phyloP scores from a whole-genome alignment of 306 rosid species.

The Cyamopsis tetragonoloba region DNA sequence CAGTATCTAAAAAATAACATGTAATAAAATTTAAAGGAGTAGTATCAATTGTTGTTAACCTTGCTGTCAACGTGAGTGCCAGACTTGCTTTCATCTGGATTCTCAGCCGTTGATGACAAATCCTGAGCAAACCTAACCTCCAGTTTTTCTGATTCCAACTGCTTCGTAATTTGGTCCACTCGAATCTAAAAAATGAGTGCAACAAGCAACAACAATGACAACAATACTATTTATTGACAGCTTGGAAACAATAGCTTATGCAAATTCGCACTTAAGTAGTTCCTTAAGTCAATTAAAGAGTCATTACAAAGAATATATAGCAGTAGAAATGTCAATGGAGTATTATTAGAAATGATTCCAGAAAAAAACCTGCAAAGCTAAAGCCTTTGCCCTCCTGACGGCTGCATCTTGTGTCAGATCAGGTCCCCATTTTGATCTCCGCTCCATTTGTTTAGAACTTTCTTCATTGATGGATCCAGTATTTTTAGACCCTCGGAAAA shows the following conservation, averaged over 20 bases:
- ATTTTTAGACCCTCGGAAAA: conserved; percentile 55
- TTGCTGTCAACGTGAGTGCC: conserved; percentile 37
- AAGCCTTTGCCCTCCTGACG: conserved; percentile 66
- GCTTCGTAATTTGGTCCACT: conserved; percentile 74
- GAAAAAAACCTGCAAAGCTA: conserved; percentile 80
- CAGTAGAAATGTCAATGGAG: background rate
- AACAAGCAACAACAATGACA: conserved; percentile 58
- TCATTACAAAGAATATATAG: background rate
- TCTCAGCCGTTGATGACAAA: conserved; percentile 30
- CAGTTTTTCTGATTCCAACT: conserved; percentile 50
- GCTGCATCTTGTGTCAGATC: conserved; percentile 65
- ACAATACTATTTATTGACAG: conserved; percentile 55
- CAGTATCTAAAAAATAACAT: background rate
- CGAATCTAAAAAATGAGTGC: conserved; percentile 73
- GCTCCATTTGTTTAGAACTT: conserved; percentile 49
- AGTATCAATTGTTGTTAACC: conserved; percentile 40
- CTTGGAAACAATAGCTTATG: conserved; percentile 40
- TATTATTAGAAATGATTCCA: conserved; percentile 15
- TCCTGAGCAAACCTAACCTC: conserved; percentile 36
- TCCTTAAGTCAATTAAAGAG: no score
- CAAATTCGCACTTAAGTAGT: no score
- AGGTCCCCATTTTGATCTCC: conserved; percentile 86
- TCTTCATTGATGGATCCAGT: conserved; percentile 49
- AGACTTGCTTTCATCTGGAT: conserved; percentile 30
- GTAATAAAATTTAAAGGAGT: conserved; percentile 8